phyloP scores from a whole-genome alignment of 441 rosid genomes.

The Brassica balearica region DNA sequence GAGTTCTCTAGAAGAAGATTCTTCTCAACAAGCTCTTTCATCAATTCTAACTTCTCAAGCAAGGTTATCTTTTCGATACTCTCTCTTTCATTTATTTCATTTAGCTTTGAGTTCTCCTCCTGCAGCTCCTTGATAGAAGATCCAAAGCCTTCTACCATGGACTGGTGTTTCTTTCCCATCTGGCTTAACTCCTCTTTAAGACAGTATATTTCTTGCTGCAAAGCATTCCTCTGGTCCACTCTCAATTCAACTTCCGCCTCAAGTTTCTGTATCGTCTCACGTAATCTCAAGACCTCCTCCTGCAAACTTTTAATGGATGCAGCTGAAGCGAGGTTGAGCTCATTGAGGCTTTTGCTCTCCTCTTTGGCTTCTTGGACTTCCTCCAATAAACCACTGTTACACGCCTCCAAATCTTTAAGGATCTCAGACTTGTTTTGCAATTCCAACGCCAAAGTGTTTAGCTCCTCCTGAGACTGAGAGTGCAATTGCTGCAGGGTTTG shows the following conservation, averaged over 20 bases:
- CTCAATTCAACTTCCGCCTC: constrained; percentile 88
- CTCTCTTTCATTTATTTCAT: constrained; percentile 59
- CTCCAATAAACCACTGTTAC: constrained; percentile 59
- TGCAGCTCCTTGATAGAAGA: constrained; percentile 70
- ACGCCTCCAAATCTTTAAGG: constrained; percentile 72
- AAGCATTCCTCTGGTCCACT: constrained; percentile 87
- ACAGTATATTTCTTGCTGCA: constrained; percentile 96
- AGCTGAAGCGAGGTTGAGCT: constrained; percentile 76
- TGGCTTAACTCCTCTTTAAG: constrained; percentile 88
- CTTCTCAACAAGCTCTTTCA: constrained; percentile 84
- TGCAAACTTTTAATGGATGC: constrained; percentile 70
- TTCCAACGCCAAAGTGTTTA: constrained; percentile 70
- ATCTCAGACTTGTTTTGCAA: constrained; percentile 65
- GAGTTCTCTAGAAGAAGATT: constrained; percentile 80
- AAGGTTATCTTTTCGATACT: constrained; percentile 62
- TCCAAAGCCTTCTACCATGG: constrained; percentile 61
- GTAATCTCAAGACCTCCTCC: constrained; percentile 68
- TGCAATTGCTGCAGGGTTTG: constrained; percentile 93
- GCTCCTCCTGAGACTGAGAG: constrained; percentile 94
- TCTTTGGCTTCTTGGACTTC: constrained; percentile 67
- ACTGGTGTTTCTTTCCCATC: constrained; percentile 66
- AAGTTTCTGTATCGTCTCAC: constrained; percentile 76
- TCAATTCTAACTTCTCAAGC: constrained; percentile 63
- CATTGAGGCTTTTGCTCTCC: constrained; percentile 64
- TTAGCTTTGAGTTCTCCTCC: constrained; percentile 67